Evolutionary conservation across 2,329 filamentous ascomycete genomes (phyloP), one percentile per base, ranked within the genome.

Genomic region (Claviceps purpurea): DNA sequence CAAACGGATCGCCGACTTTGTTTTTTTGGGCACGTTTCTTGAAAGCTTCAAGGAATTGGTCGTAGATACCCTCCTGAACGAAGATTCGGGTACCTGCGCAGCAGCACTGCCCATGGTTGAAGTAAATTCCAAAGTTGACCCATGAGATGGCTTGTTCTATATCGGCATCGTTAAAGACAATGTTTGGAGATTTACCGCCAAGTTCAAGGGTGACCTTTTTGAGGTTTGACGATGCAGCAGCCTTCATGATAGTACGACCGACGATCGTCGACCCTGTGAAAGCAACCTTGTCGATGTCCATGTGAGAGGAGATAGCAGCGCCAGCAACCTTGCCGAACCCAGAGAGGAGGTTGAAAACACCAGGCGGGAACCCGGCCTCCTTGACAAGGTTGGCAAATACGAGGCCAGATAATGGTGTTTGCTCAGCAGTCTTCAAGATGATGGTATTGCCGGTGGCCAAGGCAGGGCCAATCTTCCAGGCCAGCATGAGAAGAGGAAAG

Each of bases 41-140:
- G 79, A 94, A 94, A 50, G 79, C 77, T 61, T 77, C 75, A 50
- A 95, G 70, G 71, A 94, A 94, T 75, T 89, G 84, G 74, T 94
- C 88, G 73, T 93, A 90, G 70, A 94, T 85, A 56, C 76, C 75
- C 64, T 93, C 87, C 68, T 94, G 87, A 50, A 94, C 88, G 70
- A 88, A 90, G 68, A 94, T 79, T 64, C 88, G 84, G 56, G 85
- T 89, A 59, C 86, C 86, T 56, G 87, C 87, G 65, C 85, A 89
- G 74, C 78, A 82, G 71, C 71, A 75, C 67, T 82, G 78, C 61
- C 78, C 79, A 66, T 81, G 78, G 73, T 82, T 82, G 70, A 66
- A 81, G 72, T 79, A 82, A 64, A 82, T 81, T 56, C 78, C 79
- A 57, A 79, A 79, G 74, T 87, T 88, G 73, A 85, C 84, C 84